Base-by-base conservation (phyloP, 2,329 filamentous ascomycete genomes). In the Fusarium sp. region DNA sequence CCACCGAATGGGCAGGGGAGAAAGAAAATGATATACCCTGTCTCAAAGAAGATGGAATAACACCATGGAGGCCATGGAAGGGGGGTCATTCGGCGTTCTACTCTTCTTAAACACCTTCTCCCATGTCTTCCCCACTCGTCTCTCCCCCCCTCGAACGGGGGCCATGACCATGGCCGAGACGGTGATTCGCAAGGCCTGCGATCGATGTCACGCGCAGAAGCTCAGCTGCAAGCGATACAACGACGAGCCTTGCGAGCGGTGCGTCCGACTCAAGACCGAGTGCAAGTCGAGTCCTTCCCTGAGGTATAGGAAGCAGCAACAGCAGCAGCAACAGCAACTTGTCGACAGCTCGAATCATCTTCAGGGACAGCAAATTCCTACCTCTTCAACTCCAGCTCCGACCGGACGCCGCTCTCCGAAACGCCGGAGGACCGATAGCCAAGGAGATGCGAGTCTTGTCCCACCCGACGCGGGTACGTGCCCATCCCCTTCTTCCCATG, bases 171-270 rank as follows among this genome's bases (percentile, higher is more conserved):
- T 84, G 83, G 75, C 81, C 73, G 83, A 84, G 69, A 80, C 77
- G 62, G 76, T 81, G 68, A 83, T 81, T 71, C 83, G 85, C 65
- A 85, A 84, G 66, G 85, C 85, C 65, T 87, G 85, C 78, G 85
- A 87, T 76, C 83, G 84, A 70, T 87, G 85, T 74, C 85, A 87
- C 73, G 77, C 77, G 20, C 85, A 86, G 75, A 87, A 87, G 76
- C 80, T 87, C 67, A 84, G 83, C 72, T 87, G 85, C 79, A 86
- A 84, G 75, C 82, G 85, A 59, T 76, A 80, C 65, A 81, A 80
- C 67, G 82, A 82, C 61, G 83, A 83, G 57, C 74, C 82, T 22
- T 86, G 85, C 74, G 84, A 86, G 75, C 80, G 85, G 13, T 87
- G 85, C 69, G 72, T 83, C 27, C 81, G 83, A 65, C 81, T 86